Conservation (phyloP, 1,284 basidiomycete species). For the Heterobasidion parviporum region DNA sequence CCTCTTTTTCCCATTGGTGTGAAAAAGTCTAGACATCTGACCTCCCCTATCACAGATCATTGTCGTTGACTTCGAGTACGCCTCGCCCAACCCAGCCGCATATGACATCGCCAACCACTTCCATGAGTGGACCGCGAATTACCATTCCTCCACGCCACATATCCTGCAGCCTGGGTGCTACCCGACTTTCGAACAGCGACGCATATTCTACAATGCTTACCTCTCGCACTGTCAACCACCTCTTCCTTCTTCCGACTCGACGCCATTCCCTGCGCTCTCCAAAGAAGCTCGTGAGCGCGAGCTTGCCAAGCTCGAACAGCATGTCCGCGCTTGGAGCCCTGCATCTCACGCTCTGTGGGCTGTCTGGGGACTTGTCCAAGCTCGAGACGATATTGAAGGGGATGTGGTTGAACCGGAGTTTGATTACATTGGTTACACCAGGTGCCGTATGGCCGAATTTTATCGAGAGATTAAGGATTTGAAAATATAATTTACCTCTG, state of each 20-base stretch:
- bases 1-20: constrained; percentile 1
- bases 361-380: constrained; percentile 89
- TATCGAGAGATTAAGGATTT: constrained; percentile 45
- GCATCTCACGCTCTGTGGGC: constrained; percentile 87
- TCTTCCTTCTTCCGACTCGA: constrained; percentile 13
- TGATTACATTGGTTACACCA: constrained; percentile 70
- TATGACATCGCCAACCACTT: constrained; percentile 97
- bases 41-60: constrained; percentile 52
- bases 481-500: constrained; percentile 24
- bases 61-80: constrained; percentile 95
- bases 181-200: constrained; percentile 65
- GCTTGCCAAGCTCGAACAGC: constrained; percentile 53
- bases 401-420: constrained; percentile 57
- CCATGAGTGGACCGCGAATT: constrained; percentile 91
- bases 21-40: constrained; percentile 5
- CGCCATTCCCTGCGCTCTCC: constrained; percentile 18
- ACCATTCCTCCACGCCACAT: constrained; percentile 72
- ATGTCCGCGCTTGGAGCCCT: constrained; percentile 81
- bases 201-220: constrained; percentile 82
- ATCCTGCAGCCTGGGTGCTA: constrained; percentile 62
- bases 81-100: constrained; percentile 79
- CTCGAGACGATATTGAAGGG: constrained; percentile 70
- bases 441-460: constrained; percentile 56
- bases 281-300: constrained; percentile 28
- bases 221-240: constrained; percentile 36